Conservation (phyloP, 73 alveolate genomes). For the Paramecium biaurelia region DNA sequence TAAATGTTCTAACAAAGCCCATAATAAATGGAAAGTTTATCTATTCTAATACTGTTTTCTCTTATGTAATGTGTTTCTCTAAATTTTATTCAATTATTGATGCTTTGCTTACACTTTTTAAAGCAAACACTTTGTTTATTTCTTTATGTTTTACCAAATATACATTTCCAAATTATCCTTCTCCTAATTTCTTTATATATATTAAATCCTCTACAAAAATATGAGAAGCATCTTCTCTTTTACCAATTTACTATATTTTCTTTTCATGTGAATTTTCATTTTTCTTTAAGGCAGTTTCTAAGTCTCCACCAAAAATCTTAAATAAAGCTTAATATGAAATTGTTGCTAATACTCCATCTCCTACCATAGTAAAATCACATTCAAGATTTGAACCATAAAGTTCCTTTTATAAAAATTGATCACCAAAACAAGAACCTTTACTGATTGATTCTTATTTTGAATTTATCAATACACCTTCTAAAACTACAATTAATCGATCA, state of each 20-base stretch:
- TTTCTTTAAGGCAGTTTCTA: conserved; percentile 46
- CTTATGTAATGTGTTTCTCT: conserved; percentile 68
- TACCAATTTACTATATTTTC: conserved; percentile 29
- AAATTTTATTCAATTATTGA: conserved; percentile 66
- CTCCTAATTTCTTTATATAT: conserved; percentile 52
- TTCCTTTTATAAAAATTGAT: background rate
- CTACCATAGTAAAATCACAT: background rate
- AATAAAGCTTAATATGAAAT: background rate
- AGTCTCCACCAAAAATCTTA: conserved; percentile 56
- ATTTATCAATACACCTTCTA: conserved; percentile 54
- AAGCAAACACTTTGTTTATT: conserved; percentile 66
- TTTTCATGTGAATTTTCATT: conserved; percentile 60
- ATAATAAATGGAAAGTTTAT: conserved; percentile 77
- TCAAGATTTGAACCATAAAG: background rate
- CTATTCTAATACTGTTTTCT: conserved; percentile 67
- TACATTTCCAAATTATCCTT: conserved; percentile 75
- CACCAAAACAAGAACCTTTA: conserved; percentile 46
- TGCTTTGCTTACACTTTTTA: conserved; percentile 70
- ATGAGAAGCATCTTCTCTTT: conserved; percentile 44
- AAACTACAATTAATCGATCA: conserved; percentile 50
- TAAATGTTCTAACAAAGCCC: conserved; percentile 74
- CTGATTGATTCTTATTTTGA: background rate
- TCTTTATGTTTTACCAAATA: conserved; percentile 71
- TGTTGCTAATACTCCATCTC: conserved; percentile 30
- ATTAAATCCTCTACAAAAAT: conserved; percentile 49